Base-by-base conservation (phyloP, 257 asterid genomes). In the Misopates orontium region DNA sequence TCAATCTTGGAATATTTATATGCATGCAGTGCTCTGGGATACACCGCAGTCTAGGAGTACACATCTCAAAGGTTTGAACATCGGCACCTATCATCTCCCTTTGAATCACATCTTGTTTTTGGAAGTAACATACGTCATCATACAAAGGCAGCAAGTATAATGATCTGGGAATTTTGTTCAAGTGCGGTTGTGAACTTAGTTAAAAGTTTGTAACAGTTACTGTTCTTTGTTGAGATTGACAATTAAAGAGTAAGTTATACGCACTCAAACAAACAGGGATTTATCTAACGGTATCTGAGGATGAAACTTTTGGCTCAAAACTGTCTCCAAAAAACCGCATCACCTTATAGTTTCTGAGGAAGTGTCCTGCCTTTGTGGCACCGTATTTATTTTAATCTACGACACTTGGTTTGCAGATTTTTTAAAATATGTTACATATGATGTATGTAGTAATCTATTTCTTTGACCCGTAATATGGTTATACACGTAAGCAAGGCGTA, bases 31-130 rank as follows among this genome's bases (percentile, higher is more conserved):
- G 97, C 70, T 93, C 99, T 23, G 96, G 97, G 50, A 80, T 86
- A 69, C 99, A 93, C 73, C 82, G 96, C 65, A 87, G 95, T 77
- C 95, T 93, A 21, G 99, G 99, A 64, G 95, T 87, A 20, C 99
- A 90, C 80, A 82, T 93, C 71, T 93, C 97, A 16, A 87, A 90
- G 97, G 98, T 92, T 62, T 65, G 64, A 11, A 17, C 31, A 41
- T 54, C 18, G 23, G 17, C 18, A 40, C 23, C 21, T 65, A 17
- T 22, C 16, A 22, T 2, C 4, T 3, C 36, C 54, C 55, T n/a
- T 41, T 53, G 10, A 54, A 24, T 67, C 19, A 25, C 54, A 13
- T 32, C 56, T 23, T 15, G 8, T 63, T 68, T 31, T 65, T 65
- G 61, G 23, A 39, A 31, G 48, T 39, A 25, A 61, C 54, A 4